Percentiles rank a stretch among this genome's conserved stretches.
Evolutionary conservation across 768 basidiomycete genomes (phyloP).

Genomic region (Russula sp.): DNA sequence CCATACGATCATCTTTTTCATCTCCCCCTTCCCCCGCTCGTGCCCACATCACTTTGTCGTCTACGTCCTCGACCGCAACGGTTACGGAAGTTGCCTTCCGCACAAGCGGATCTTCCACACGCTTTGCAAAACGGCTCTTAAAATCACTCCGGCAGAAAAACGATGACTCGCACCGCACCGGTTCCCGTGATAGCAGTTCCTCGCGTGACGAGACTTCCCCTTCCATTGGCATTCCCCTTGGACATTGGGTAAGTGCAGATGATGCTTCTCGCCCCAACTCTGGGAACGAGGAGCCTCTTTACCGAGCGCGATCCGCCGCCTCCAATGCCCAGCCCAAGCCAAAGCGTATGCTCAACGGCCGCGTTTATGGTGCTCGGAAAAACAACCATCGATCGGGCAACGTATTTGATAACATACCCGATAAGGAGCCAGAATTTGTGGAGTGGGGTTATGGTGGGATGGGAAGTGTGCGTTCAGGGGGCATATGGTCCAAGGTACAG

Average conservation of each 20-base stretch:
- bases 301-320: slow-evolving; percentile 5
- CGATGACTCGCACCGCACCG: slow-evolving; percentile 46
- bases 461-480: slow-evolving; percentile 47
- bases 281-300: not conserved
- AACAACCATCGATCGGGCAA: slow-evolving; percentile 26
- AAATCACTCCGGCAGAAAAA: slow-evolving; percentile 30
- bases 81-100: slow-evolving; percentile 8
- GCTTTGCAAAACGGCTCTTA: slow-evolving; percentile 18
- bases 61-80: slow-evolving; percentile 25
- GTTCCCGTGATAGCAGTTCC: slow-evolving; percentile 61
- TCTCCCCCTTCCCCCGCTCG: slow-evolving; percentile 11
- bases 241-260: slow-evolving; percentile 22
- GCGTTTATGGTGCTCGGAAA: slow-evolving; percentile 60
- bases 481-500: slow-evolving; percentile 31
- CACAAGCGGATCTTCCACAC: slow-evolving; percentile 14
- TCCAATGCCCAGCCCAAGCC: not conserved
- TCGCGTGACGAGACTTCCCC: slow-evolving; percentile 40
- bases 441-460: slow-evolving; percentile 89
- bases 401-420: slow-evolving; percentile 50
- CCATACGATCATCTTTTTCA: not conserved
- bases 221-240: slow-evolving; percentile 17
- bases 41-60: slow-evolving; percentile 10
- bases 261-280: not conserved
- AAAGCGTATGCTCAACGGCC: slow-evolving; percentile 71
- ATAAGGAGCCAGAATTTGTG: slow-evolving; percentile 76